Percentiles rank a stretch among this genome's conserved stretches.
These are phyloP conservation scores for Aspergillus glaucus DNA, from an alignment of 2,329 filamentous ascomycete genomes.

Conservation along the genomic window DNA sequence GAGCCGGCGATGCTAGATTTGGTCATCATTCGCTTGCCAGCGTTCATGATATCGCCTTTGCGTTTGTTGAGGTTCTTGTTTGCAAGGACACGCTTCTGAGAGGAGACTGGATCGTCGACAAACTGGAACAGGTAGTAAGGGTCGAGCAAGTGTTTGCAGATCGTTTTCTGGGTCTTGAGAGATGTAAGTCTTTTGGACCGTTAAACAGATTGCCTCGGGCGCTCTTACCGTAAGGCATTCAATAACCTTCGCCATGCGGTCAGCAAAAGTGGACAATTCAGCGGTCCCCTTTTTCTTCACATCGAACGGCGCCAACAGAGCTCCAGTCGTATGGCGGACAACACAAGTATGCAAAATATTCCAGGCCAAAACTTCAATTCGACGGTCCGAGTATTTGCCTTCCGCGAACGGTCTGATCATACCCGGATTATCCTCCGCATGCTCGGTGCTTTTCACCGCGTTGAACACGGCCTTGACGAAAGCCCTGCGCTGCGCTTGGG, in stretches of 20 bases:
- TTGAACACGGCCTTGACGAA: slow-evolving; percentile 24
- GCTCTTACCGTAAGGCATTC: slow-evolving; percentile 12
- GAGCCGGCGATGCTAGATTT: neutral
- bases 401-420: slow-evolving; percentile 28
- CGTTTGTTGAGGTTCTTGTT: slow-evolving; percentile 28
- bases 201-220: neutral
- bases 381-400: slow-evolving; percentile 14
- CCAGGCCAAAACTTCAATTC: slow-evolving; percentile 29
- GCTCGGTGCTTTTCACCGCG: slow-evolving; percentile 26
- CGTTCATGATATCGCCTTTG: slow-evolving; percentile 27
- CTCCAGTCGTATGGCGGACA: slow-evolving; percentile 17
- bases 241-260: slow-evolving; percentile 13
- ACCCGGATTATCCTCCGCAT: slow-evolving; percentile 23
- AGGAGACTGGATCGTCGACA: slow-evolving; percentile 30
- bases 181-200: neutral
- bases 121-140: slow-evolving; percentile 26
- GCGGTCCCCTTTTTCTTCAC: slow-evolving; percentile 14
- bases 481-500: slow-evolving; percentile 11
- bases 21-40: slow-evolving; percentile 22
- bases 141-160: slow-evolving; percentile 36
- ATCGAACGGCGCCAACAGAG: slow-evolving; percentile 19
- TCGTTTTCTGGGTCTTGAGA: slow-evolving; percentile 27
- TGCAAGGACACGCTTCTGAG: slow-evolving; percentile 23
- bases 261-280: slow-evolving; percentile 15
- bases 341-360: slow-evolving; percentile 22